A percentile compares a stretch with the other conserved stretches of the same genome.
Conservation (phyloP, 768 basidiomycete species). For the Rhodotorula sphaerocarpa region DNA sequence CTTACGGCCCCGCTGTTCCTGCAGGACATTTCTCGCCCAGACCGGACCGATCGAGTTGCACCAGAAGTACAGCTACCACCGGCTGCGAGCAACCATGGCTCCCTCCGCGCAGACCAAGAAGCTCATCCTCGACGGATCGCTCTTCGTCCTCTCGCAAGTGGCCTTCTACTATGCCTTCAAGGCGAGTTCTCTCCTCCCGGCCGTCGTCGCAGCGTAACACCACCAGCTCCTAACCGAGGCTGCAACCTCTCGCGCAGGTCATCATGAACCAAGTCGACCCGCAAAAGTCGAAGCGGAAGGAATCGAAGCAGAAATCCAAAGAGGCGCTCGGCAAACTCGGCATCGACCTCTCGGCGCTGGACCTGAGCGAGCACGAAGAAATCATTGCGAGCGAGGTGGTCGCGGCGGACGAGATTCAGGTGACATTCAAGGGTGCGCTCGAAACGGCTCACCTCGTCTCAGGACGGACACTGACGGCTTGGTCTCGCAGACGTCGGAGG, state of each 20-base stretch:
- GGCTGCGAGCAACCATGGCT: background rate
- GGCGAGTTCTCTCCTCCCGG: conserved; percentile 8
- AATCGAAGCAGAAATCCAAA: conserved; percentile 43
- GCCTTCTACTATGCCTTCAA: conserved; percentile 45
- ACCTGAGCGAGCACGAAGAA: conserved; percentile 85
- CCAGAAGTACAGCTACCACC: too few relatives aligned
- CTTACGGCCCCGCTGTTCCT: too few relatives aligned
- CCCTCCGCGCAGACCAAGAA: conserved; percentile 19
- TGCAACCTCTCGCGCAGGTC: conserved; percentile 31
- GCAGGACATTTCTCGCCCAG: too few relatives aligned
- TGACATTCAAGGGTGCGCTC: conserved; percentile 61
- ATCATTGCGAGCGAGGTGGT: conserved; percentile 88
- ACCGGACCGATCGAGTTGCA: too few relatives aligned
- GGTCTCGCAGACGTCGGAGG: conserved; percentile 72
- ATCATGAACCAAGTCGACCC: conserved; percentile 43
- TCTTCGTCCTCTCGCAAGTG: conserved; percentile 37
- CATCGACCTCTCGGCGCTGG: conserved; percentile 45
- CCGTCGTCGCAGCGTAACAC: background rate
- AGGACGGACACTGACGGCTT: background rate
- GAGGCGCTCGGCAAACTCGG: conserved; percentile 43
- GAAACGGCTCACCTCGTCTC: background rate
- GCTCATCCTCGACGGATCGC: conserved; percentile 21
- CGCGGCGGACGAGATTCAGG: conserved; percentile 76
- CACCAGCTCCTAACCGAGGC: too few relatives aligned
- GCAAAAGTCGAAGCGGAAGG: conserved; percentile 41